Conservation (phyloP, 2,329 filamentous ascomycete species). For the Verticillium klebahnii region DNA sequence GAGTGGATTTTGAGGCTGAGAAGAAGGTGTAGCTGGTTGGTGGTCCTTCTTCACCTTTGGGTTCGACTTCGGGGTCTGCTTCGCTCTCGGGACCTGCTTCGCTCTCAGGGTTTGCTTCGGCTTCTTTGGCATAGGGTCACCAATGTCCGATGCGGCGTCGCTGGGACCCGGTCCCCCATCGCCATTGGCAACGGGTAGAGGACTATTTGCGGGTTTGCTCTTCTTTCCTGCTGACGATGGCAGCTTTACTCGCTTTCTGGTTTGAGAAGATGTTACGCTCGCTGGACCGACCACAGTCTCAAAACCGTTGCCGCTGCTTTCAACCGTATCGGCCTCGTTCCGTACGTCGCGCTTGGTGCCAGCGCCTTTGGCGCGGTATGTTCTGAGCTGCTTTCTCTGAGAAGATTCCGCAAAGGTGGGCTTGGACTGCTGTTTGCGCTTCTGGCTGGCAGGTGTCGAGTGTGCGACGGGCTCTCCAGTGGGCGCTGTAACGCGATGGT, state of each 20-base stretch:
- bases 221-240: neutral
- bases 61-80: neutral
- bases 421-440: constrained; percentile 10
- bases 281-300: neutral
- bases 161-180: neutral
- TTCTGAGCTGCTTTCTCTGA: constrained; percentile 7
- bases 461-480: constrained; percentile 15
- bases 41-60: neutral
- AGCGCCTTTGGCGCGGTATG: constrained; percentile 4
- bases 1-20: neutral
- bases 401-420: constrained; percentile 14
- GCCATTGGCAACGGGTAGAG: neutral
- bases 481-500: neutral
- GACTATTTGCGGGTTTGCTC: neutral
- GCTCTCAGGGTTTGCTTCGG: neutral
- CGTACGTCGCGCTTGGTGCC: constrained; percentile 20
- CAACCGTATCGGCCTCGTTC: constrained; percentile 14
- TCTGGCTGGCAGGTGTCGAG: constrained; percentile 6
- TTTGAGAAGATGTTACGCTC: neutral
- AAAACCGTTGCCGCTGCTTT: neutral
- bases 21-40: neutral
- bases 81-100: neutral
- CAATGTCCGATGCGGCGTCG: neutral
- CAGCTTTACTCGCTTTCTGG: neutral
- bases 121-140: neutral